These are phyloP conservation scores for Coemansia sp. DNA, from an alignment of 192 early-diverging fungal genomes.

Conservation along the genomic window DNA sequence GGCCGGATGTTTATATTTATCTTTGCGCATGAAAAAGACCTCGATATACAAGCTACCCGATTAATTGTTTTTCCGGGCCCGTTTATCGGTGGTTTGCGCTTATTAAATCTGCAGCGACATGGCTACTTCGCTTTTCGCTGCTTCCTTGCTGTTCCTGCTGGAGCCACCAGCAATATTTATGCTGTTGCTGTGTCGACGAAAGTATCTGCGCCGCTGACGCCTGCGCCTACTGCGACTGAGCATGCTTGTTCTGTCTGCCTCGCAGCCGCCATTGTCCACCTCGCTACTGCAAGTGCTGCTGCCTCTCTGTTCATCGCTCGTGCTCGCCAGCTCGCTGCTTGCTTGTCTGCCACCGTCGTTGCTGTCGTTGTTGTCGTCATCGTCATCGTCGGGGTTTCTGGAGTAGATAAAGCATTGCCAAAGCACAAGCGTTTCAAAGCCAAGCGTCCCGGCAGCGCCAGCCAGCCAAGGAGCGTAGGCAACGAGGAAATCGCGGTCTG, in stretches of 20 bases:
- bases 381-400: constrained; percentile 1
- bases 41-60: neutral
- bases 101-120: constrained; percentile 6
- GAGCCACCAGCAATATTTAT: constrained; percentile 1
- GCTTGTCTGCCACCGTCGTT: neutral
- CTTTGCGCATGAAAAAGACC: too few species aligned
- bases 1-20: neutral
- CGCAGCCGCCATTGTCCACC: constrained; percentile 11
- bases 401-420: constrained; percentile 55
- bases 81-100: neutral
- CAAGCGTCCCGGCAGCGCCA: constrained; percentile 50
- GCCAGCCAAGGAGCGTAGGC: constrained; percentile 52
- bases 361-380: constrained; percentile 4
- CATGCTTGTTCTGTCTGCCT: constrained; percentile 18
- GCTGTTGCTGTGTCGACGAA: constrained; percentile 11
- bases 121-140: neutral
- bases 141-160: neutral
- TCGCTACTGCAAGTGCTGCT: constrained; percentile 9
- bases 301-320: neutral
- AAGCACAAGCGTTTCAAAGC: constrained; percentile 43
- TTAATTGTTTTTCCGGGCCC: neutral
- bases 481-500: constrained; percentile 39
- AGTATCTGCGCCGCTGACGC: constrained; percentile 7
- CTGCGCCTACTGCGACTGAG: constrained; percentile 27
- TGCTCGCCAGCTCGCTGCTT: constrained; percentile 2